These are phyloP conservation scores for Biscogniauxia sp. DNA, from an alignment of 2,329 filamentous ascomycete genomes.

Conservation along the genomic window DNA sequence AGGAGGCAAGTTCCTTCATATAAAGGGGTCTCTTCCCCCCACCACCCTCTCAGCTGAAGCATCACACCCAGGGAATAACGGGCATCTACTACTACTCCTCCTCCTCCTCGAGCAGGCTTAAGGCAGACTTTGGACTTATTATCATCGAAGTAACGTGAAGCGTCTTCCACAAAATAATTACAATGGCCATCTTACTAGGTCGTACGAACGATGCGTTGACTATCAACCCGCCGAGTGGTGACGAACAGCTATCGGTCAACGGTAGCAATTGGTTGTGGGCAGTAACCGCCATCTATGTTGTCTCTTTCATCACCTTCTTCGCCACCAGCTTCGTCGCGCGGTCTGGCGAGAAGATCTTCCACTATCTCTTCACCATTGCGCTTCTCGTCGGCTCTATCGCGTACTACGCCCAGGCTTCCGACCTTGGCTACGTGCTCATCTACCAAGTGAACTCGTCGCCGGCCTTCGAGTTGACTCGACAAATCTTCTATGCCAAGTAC, in stretches of 20 bases:
- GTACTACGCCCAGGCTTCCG: conserved; percentile 53
- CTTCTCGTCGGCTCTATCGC: conserved; percentile 47
- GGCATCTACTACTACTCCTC: background rate
- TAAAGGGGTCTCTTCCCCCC: background rate
- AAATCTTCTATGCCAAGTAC: conserved; percentile 57
- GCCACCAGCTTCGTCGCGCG: conserved; percentile 41
- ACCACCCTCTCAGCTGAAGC: background rate
- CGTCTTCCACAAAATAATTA: background rate
- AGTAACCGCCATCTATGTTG: conserved; percentile 47
- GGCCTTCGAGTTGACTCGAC: conserved; percentile 34
- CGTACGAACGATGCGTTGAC: conserved; percentile 44
- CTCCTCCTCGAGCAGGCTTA: background rate
- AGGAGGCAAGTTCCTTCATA: background rate
- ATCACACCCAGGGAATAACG: background rate
- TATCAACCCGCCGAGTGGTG: conserved; percentile 44
- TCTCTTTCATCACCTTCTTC: conserved; percentile 45
- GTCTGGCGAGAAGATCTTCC: conserved; percentile 52
- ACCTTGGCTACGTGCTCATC: conserved; percentile 46
- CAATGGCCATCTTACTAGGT: conserved; percentile 26
- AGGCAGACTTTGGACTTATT: conserved; percentile 4
- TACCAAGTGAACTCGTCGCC: conserved; percentile 34
- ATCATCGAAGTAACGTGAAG: conserved; percentile 4
- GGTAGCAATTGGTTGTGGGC: conserved; percentile 57
- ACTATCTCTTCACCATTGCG: conserved; percentile 52
- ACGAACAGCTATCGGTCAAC: conserved; percentile 39